phyloP scores from a whole-genome alignment of 805 yeast genomes.

The Metschnikowia kofuensis region DNA sequence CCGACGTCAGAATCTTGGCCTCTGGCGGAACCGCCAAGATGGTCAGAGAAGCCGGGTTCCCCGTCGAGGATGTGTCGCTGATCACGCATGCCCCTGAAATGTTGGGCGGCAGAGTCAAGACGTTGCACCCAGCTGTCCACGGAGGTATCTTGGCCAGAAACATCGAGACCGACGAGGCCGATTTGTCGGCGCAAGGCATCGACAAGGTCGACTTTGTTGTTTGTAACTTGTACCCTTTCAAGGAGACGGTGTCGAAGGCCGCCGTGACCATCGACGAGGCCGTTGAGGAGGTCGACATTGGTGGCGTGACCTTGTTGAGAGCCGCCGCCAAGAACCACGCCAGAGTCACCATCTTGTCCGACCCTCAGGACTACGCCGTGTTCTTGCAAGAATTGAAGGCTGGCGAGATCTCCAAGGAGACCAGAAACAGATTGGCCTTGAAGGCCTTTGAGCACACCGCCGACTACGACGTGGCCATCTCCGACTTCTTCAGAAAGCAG shows the following conservation, averaged over 20 bases:
- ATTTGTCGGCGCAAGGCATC: constrained; percentile 83
- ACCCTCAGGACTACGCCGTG: constrained; percentile 87
- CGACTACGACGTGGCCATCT: constrained; percentile 91
- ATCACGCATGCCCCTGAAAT: constrained; percentile 99
- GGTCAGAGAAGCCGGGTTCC: constrained; percentile 96
- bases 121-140: constrained; percentile 97
- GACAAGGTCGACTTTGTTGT: constrained; percentile 96
- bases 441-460: constrained; percentile 99
- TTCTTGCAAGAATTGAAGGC: constrained; percentile 76
- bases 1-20: constrained; percentile 88
- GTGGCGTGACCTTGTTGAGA: constrained; percentile 92
- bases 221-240: constrained; percentile 97
- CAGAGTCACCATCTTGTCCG: constrained; percentile 92
- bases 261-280: constrained; percentile 97
- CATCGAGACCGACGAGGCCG: constrained; percentile 85
- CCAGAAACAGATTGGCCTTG: constrained; percentile 83
- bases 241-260: constrained; percentile 92
- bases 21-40: constrained; percentile 96
- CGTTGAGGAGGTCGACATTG: constrained; percentile 97
- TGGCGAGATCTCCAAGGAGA: constrained; percentile 68
- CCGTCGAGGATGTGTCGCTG: constrained; percentile 91
- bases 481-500: constrained; percentile 96
- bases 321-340: constrained; percentile 99
- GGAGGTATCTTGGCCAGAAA: constrained; percentile 96
- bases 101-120: constrained; percentile 98